Conservation (phyloP, 179 eudicot genomes). For the Dionaea muscipula region DNA sequence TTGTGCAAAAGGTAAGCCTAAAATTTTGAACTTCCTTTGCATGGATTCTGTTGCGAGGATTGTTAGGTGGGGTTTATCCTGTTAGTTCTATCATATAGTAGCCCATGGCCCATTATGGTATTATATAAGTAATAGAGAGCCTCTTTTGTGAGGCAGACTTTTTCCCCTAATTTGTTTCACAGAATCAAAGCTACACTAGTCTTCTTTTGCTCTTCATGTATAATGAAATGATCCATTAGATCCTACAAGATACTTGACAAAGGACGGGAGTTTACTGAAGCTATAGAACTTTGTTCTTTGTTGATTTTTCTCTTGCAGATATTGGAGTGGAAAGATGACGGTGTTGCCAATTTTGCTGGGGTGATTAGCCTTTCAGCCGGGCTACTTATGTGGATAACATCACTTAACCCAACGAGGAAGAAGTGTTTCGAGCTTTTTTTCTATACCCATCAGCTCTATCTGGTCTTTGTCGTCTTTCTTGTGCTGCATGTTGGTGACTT, state of each 20-base stretch:
- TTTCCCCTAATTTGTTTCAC: no score
- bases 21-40: neutral
- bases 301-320: slow-evolving; percentile 37
- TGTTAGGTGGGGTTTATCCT: no score
- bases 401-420: slow-evolving; percentile 58
- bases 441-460: slow-evolving; percentile 82
- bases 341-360: slow-evolving; percentile 70
- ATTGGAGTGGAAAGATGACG: slow-evolving; percentile 44
- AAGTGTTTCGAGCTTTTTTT: slow-evolving; percentile 66
- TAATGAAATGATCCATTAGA: no score
- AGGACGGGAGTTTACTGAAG: no score
- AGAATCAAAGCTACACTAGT: no score
- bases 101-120: no score
- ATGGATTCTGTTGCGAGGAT: neutral
- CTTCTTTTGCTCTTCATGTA: no score
- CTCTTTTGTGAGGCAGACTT: no score
- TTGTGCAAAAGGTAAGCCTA: slow-evolving; percentile 38
- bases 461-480: slow-evolving; percentile 64
- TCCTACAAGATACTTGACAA: no score
- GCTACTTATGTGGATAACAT: slow-evolving; percentile 80
- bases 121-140: no score
- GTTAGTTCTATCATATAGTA: no score
- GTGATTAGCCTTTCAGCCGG: slow-evolving; percentile 69
- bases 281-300: no score
- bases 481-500: slow-evolving; percentile 80